Conservation (phyloP, 805 yeast species). For the Ogataea wickerhamii region DNA sequence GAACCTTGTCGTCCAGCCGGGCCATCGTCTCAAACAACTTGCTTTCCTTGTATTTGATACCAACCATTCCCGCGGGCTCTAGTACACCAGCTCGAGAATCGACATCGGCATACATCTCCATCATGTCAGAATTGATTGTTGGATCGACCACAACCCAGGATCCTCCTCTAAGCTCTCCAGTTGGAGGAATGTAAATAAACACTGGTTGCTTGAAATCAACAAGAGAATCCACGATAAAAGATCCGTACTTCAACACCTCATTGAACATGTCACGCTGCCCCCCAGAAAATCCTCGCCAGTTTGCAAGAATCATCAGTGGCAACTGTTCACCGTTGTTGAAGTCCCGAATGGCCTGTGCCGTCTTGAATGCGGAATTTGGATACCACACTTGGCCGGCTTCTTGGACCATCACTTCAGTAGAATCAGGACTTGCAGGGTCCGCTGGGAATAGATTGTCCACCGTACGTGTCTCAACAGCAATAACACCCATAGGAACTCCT, state of each 20-base stretch:
- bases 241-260: conserved; percentile 95
- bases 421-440: conserved; percentile 96
- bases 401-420: conserved; percentile 80
- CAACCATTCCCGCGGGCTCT: conserved; percentile 99
- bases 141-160: conserved; percentile 99
- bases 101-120: conserved; percentile 99
- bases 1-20: conserved; percentile 78
- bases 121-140: conserved; percentile 91
- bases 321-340: conserved; percentile 97
- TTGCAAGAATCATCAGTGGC: conserved; percentile 95
- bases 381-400: conserved; percentile 99
- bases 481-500: conserved; percentile 98
- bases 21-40: conserved; percentile 87
- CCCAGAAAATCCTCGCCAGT: conserved; percentile 99
- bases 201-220: conserved; percentile 96
- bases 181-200: conserved; percentile 95
- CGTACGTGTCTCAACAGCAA: conserved; percentile 89
- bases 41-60: conserved; percentile 94
- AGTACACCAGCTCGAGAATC: conserved; percentile 96
- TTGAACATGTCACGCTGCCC: conserved; percentile 99
- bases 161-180: conserved; percentile 99
- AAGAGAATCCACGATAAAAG: conserved; percentile 94
- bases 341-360: conserved; percentile 97
- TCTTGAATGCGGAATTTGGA: conserved; percentile 98
- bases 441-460: conserved; percentile 93